A percentile compares a stretch with the other conserved stretches of the same genome.
Evolutionary conservation across 2,329 filamentous ascomycete species (phyloP).

Genomic region (Apiospora arundinis): DNA sequence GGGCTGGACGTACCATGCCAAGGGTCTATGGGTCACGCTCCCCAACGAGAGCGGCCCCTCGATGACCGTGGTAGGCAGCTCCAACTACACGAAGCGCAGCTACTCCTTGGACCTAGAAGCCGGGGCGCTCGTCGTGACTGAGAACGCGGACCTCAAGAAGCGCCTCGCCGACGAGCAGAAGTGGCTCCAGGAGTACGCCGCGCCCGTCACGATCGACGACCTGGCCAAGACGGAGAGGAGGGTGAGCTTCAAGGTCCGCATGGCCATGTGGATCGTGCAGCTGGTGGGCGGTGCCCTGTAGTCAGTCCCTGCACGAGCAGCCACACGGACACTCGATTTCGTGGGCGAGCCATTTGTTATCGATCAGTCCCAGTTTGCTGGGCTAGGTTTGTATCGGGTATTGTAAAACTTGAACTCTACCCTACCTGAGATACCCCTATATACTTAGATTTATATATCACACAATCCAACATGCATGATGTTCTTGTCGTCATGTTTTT

Average conservation of each 20-base stretch:
- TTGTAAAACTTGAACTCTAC: not conserved
- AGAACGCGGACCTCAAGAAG: slow-evolving; percentile 72
- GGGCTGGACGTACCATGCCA: slow-evolving; percentile 98
- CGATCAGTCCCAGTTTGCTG: not conserved
- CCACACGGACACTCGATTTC: not conserved
- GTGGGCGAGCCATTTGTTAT: not conserved
- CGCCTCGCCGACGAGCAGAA: slow-evolving; percentile 80
- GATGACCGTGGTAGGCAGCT: slow-evolving; percentile 86
- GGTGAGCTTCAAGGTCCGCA: slow-evolving; percentile 81
- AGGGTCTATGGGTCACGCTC: slow-evolving; percentile 89
- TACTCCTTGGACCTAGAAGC: slow-evolving; percentile 93
- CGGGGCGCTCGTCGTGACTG: slow-evolving; percentile 84
- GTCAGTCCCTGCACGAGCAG: not conserved
- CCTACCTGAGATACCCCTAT: slow-evolving; percentile 9
- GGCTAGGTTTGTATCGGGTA: not conserved
- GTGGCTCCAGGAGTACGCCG: slow-evolving; percentile 79
- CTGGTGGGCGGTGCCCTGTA: slow-evolving; percentile 87
- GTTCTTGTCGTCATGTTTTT: too few species aligned
- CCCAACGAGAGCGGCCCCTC: slow-evolving; percentile 70
- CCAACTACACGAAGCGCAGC: slow-evolving; percentile 93
- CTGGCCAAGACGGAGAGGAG: slow-evolving; percentile 81
- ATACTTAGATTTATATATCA: not conserved
- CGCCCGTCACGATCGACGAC: slow-evolving; percentile 73
- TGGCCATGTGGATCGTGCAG: slow-evolving; percentile 94
- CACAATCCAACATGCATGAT: not conserved